Percentiles rank a stretch among this genome's conserved stretches.
Evolutionary conservation across 1,284 basidiomycete genomes (phyloP).

Genomic region (Ganoderma lingzhi): DNA sequence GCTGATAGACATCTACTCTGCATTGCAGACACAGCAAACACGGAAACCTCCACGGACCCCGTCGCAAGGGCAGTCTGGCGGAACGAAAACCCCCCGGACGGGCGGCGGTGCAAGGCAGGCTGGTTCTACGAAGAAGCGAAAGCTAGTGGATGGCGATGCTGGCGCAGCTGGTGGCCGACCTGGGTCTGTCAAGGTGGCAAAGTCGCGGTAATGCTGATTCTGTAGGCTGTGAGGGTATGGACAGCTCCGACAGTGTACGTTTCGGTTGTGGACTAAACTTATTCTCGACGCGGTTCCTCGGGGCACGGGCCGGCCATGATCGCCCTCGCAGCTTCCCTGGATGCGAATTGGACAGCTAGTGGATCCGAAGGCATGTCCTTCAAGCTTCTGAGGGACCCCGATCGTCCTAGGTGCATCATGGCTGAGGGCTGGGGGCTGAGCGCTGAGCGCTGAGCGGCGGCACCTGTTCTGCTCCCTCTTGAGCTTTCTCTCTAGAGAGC

Average conservation of each 20-base stretch:
- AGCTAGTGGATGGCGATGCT: constrained; percentile 30
- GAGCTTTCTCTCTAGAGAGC: too few species aligned
- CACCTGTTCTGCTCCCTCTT: too few species aligned
- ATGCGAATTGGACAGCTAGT: too few species aligned
- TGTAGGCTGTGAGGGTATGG: background rate
- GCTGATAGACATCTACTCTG: too few species aligned
- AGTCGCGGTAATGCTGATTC: constrained; percentile 16
- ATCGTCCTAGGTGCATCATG: too few species aligned
- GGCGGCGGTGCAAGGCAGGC: constrained; percentile 11
- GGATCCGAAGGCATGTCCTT: too few species aligned
- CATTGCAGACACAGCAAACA: constrained; percentile 8
- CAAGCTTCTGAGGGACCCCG: too few species aligned
- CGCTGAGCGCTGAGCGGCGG: too few species aligned
- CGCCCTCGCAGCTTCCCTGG: too few species aligned
- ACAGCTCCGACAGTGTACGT: background rate
- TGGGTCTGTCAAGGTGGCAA: constrained; percentile 21
- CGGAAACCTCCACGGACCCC: constrained; percentile 12
- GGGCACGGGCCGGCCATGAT: background rate
- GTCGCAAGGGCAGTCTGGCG: background rate
- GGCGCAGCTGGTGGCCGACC: constrained; percentile 13
- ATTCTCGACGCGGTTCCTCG: background rate
- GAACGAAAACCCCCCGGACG: constrained; percentile 15
- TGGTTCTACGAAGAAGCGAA: constrained; percentile 33
- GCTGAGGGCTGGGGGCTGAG: too few species aligned
- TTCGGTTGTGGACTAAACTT: background rate